These are phyloP conservation scores for Trichoderma asperellum DNA, from an alignment of 2,329 filamentous ascomycete species.

Conservation along the genomic window DNA sequence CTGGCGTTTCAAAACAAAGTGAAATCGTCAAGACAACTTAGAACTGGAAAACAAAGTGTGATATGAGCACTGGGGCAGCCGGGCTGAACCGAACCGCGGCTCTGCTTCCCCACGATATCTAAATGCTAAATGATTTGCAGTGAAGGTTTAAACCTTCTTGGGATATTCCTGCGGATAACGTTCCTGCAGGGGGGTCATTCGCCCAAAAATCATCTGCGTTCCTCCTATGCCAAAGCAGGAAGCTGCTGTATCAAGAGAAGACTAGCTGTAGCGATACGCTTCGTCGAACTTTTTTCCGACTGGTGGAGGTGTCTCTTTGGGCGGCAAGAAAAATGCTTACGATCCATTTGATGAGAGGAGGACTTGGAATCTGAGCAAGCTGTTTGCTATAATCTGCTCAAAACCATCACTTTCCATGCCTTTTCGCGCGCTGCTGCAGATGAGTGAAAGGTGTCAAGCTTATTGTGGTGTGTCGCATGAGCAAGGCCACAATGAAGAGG, in stretches of 20 bases:
- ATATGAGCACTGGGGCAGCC: not conserved
- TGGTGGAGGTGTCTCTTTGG: not conserved
- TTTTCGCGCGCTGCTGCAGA: not conserved
- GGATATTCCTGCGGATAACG: not conserved
- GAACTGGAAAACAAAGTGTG: not conserved
- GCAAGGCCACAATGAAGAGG: not conserved
- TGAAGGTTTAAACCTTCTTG: not conserved
- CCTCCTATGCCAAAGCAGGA: conserved; percentile 26
- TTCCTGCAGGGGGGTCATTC: not conserved
- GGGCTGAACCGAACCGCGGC: not conserved
- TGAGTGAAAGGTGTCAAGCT: not conserved
- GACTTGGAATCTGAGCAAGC: not conserved
- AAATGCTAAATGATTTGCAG: not conserved
- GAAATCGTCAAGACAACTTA: too few species aligned
- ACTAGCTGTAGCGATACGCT: not conserved
- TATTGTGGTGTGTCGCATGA: conserved; percentile 2
- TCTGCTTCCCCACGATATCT: conserved; percentile 1
- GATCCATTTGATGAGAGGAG: not conserved
- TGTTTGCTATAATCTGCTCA: not conserved
- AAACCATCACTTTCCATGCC: not conserved
- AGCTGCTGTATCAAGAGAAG: conserved; percentile 12
- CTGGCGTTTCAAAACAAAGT: not conserved
- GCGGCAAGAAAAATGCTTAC: conserved; percentile 1
- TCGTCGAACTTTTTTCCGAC: not conserved
- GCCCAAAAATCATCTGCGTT: not conserved